A percentile compares a stretch with the other conserved stretches of the same genome.
These are phyloP conservation scores for Eudorina sp. DNA, from an alignment of 139 green algal genomes.

Conservation along the genomic window DNA sequence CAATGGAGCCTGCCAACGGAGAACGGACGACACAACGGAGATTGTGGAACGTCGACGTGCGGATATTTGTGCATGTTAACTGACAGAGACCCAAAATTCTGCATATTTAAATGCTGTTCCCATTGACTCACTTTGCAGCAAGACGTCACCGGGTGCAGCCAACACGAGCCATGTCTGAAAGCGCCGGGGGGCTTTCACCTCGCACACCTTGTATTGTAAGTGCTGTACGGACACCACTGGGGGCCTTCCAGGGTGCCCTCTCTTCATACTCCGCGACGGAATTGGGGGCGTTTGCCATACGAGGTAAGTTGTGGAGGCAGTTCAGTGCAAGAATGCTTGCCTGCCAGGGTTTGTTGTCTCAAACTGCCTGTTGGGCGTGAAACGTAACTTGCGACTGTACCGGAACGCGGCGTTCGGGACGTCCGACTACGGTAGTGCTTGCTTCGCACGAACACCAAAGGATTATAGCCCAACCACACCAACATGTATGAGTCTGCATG, in stretches of 20 bases:
- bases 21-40: too few relatives aligned
- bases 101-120: too few relatives aligned
- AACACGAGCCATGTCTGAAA: background rate
- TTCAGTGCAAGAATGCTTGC: background rate
- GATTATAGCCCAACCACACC: too few relatives aligned
- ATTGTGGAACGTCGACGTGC: too few relatives aligned
- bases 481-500: too few relatives aligned
- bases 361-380: background rate
- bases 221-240: conserved; percentile 79
- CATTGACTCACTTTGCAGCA: too few relatives aligned
- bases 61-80: too few relatives aligned
- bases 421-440: too few relatives aligned
- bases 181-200: background rate
- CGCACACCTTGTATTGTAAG: conserved; percentile 73
- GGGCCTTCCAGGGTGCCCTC: conserved; percentile 82
- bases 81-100: too few relatives aligned
- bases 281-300: conserved; percentile 87
- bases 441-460: background rate
- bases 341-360: background rate
- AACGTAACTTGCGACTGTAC: background rate
- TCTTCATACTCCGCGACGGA: conserved; percentile 75
- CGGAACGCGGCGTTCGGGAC: too few relatives aligned
- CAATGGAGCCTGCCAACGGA: too few relatives aligned
- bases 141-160: too few relatives aligned
- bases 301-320: conserved; percentile 52